phyloP scores from a whole-genome alignment of 2,329 filamentous ascomycete genomes.

The Pseudogymnoascus sp. region DNA sequence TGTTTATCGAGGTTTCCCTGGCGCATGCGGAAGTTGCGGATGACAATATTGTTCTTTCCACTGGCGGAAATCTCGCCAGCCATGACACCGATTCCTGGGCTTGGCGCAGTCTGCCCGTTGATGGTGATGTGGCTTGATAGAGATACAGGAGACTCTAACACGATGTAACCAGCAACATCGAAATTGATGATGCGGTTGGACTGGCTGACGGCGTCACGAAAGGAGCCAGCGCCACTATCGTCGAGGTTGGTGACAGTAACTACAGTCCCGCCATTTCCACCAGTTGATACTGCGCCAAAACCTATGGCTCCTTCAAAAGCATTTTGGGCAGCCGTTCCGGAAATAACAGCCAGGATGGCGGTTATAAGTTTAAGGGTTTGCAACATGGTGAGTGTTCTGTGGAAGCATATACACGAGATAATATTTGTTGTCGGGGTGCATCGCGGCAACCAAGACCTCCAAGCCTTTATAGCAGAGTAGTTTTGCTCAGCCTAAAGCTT shows the following conservation, averaged over 20 bases:
- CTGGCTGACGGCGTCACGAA: constrained; percentile 39
- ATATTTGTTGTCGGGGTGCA: background rate
- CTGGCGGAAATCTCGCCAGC: constrained; percentile 17
- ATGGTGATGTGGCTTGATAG: constrained; percentile 36
- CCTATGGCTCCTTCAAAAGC: constrained; percentile 41
- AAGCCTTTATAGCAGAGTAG: background rate
- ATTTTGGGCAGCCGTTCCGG: background rate
- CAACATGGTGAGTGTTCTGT: background rate
- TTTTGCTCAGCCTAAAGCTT: background rate
- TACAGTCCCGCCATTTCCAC: constrained; percentile 35
- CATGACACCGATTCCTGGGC: constrained; percentile 35
- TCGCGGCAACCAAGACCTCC: background rate
- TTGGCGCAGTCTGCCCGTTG: constrained; percentile 39
- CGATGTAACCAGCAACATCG: constrained; percentile 37
- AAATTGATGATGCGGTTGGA: constrained; percentile 38
- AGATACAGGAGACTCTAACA: constrained; percentile 34
- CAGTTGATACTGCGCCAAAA: constrained; percentile 38
- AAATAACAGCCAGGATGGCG: background rate
- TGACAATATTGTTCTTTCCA: constrained; percentile 35
- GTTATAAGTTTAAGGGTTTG: background rate
- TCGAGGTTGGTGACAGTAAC: constrained; percentile 38
- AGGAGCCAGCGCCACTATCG: constrained; percentile 37
- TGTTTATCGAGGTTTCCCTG: constrained; percentile 42
- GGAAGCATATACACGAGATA: background rate
- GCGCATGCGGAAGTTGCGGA: constrained; percentile 46